A percentile compares a stretch with the other conserved stretches of the same genome.
Evolutionary conservation across 768 basidiomycete genomes (phyloP).

Genomic region (Leccinellum rugosiceps): DNA sequence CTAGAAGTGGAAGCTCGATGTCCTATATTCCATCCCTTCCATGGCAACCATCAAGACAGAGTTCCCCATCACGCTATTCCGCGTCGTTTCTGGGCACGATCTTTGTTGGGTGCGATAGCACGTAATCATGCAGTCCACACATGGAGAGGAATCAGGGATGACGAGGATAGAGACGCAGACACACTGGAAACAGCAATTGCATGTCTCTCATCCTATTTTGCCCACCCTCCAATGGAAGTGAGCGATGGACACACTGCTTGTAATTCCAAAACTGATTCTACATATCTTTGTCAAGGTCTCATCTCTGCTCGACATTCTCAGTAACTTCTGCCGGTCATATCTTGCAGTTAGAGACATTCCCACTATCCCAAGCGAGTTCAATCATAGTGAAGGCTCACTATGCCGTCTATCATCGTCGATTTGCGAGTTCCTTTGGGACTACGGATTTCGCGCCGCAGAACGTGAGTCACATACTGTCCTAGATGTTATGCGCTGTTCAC

Average conservation of each 20-base stretch:
- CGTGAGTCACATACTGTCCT: conserved; percentile 30
- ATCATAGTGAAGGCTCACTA: conserved; percentile 30
- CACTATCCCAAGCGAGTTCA: conserved; percentile 29
- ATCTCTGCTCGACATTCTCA: conserved; percentile 38
- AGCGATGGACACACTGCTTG: conserved; percentile 7
- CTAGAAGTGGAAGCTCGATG: conserved; percentile 40
- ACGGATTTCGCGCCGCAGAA: conserved; percentile 44
- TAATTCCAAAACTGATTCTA: background rate
- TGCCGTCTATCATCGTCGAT: conserved; percentile 39
- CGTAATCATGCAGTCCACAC: conserved; percentile 37
- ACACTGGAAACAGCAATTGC: conserved; percentile 46
- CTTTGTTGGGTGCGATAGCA: conserved; percentile 43
- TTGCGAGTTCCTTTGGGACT: conserved; percentile 47
- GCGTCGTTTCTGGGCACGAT: conserved; percentile 49
- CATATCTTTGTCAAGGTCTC: conserved; percentile 35
- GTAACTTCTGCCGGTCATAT: conserved; percentile 37
- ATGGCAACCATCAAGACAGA: conserved; percentile 5
- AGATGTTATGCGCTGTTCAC: background rate
- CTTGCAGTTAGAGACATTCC: conserved; percentile 30
- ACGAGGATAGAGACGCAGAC: conserved; percentile 7
- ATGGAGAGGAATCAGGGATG: conserved; percentile 32
- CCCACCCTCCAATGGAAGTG: conserved; percentile 42
- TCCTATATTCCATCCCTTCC: conserved; percentile 31
- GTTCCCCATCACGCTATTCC: conserved; percentile 35
- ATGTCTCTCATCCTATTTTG: conserved; percentile 53